Evolutionary conservation across 2,329 filamentous ascomycete species (phyloP), one percentile per base, ranked within the genome.

Genomic region (Lasiodiplodia gonubiensis): DNA sequence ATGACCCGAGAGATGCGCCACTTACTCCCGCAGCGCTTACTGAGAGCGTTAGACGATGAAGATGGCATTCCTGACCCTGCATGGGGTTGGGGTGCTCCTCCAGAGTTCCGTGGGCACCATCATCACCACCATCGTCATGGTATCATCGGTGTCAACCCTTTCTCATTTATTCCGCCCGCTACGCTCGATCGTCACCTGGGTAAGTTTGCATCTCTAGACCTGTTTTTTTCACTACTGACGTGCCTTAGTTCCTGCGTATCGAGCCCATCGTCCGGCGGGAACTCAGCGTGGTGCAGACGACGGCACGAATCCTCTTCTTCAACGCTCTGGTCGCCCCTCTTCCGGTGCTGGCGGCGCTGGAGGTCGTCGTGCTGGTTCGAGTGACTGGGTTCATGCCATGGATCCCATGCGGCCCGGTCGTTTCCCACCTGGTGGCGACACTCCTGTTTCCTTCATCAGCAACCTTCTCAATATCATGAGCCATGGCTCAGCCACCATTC

Each of bases 271-370:
- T 67, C 78, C 85, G 64, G 84, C 84, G 55, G 82, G 80, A 23
- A 82, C 86, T 37, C 80, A 86, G 64, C 84, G 86, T 67, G 84
- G 84, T 33, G 85, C 86, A 39, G 93, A 97, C 70, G 94, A 97
- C 75, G 93, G 93, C 3, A 85, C 89, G 25, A 97, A 98, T 74
- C 94, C 94, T 52, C 84, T 98, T 14, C 87, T 98, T 65, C 90
- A 93, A 70, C 90, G 92, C 67, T 78, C 79, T 54, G 81, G 80
- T 68, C 75, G 78, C 25, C 70, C 74, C 5, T 68, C 72, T 25
- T 67, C 72, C 21, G 73, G 74, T n/a, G 18, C 70, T 61, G 30
- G 54, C 23, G 27, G 46, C 25, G n/a, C 46, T n/a, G 48, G 33
- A 16, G 46, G 52, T 35, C 63, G 67, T 35, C 67, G 64, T 25